phyloP scores from a whole-genome alignment of 768 basidiomycete genomes.

The Favolaschia claudopus region DNA sequence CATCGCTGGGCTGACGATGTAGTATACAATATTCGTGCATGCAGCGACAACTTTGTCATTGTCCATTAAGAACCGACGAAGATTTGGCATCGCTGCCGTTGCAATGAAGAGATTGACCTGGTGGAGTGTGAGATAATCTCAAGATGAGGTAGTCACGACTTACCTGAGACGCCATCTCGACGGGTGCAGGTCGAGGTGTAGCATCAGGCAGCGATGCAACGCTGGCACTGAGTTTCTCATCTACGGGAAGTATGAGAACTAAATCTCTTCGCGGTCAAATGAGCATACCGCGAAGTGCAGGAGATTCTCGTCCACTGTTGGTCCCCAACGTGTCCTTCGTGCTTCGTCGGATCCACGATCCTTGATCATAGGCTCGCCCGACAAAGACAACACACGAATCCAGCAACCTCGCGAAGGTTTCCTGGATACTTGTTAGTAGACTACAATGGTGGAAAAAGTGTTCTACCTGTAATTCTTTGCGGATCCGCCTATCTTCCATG shows the following conservation, averaged over 20 bases:
- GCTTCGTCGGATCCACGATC: constrained; percentile 79
- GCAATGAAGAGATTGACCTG: constrained; percentile 81
- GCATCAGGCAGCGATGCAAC: constrained; percentile 48
- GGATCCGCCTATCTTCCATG: constrained; percentile 86
- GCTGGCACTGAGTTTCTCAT: constrained; percentile 66
- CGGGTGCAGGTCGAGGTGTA: constrained; percentile 40
- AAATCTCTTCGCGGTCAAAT: neutral
- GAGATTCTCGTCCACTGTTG: constrained; percentile 81
- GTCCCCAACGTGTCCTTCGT: constrained; percentile 66
- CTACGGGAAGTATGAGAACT: constrained; percentile 33
- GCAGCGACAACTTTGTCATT: constrained; percentile 81
- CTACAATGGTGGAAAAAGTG: neutral
- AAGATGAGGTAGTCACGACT: constrained; percentile 10
- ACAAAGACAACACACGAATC: constrained; percentile 81
- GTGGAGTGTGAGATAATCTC: constrained; percentile 7
- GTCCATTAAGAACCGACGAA: constrained; percentile 84
- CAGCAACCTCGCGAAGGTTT: constrained; percentile 84
- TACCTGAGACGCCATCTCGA: constrained; percentile 59
- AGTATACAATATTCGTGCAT: constrained; percentile 86
- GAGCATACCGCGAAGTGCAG: constrained; percentile 61
- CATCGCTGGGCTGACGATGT: constrained; percentile 82
- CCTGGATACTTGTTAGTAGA: constrained; percentile 48
- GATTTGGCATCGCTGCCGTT: constrained; percentile 68
- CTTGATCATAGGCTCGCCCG: constrained; percentile 75
- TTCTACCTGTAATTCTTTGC: constrained; percentile 86